Evolutionary conservation across 73 alveolate species (phyloP).

Genomic region (Paramecium primaurelia): DNA sequence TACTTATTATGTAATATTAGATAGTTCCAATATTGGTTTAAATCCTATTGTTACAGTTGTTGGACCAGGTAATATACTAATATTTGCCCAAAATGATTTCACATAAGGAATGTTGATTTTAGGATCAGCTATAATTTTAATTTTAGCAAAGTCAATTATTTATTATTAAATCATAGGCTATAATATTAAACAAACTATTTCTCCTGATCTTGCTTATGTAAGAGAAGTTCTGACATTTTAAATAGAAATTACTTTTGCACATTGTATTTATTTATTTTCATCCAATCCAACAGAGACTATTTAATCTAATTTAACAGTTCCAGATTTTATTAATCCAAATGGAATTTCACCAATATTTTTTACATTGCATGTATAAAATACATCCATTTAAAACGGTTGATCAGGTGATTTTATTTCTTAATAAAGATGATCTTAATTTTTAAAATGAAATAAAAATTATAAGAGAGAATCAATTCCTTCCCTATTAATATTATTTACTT

Average conservation of each 20-base stretch:
- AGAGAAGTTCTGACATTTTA: neutral
- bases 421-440: neutral
- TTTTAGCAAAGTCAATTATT: neutral
- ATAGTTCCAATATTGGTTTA: neutral
- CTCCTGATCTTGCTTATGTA: neutral
- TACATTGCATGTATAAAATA: neutral
- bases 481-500: neutral
- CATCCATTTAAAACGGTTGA: neutral
- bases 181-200: neutral
- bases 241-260: neutral
- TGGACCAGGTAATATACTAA: neutral
- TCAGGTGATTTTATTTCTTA: neutral
- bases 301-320: neutral
- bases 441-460: neutral
- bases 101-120: neutral
- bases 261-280: neutral
- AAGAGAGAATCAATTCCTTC: neutral
- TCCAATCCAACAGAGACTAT: neutral
- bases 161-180: neutral
- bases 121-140: neutral
- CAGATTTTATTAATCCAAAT: neutral
- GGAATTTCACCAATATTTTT: neutral
- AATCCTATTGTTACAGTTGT: neutral
- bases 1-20: neutral
- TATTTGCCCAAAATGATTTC: neutral